These are phyloP conservation scores for Geotrichum reessii DNA, from an alignment of 1,139 yeast genomes.

Conservation along the genomic window DNA sequence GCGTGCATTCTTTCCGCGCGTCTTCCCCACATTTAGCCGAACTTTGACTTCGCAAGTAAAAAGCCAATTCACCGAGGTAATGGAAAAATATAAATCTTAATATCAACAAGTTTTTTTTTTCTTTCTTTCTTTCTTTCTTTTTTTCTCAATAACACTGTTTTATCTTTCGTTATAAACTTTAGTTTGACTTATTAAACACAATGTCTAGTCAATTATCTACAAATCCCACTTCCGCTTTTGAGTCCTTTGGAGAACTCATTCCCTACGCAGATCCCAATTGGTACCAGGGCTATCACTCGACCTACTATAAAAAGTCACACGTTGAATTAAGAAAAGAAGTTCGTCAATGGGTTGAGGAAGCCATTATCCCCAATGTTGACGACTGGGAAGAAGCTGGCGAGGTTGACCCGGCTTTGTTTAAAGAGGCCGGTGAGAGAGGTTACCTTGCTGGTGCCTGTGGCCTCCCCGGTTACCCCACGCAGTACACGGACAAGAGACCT, in stretches of 20 bases:
- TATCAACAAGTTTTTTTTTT: not conserved
- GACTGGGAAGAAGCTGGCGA: conserved; percentile 42
- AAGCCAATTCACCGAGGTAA: not conserved
- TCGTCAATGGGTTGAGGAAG: conserved; percentile 40
- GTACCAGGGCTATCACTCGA: conserved; percentile 42
- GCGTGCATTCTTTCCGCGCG: too few relatives aligned
- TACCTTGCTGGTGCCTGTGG: conserved; percentile 36
- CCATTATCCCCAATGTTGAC: conserved; percentile 38
- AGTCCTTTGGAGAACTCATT: conserved; percentile 38
- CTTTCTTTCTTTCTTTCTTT: not conserved
- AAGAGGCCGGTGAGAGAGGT: conserved; percentile 34
- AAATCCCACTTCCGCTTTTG: conserved; percentile 15
- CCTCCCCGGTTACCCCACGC: conserved; percentile 31
- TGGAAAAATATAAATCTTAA: not conserved
- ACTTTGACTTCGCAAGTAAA: not conserved
- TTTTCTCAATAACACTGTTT: not conserved
- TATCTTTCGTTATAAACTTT: not conserved
- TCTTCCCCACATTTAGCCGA: not conserved
- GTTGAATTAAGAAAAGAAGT: conserved; percentile 37
- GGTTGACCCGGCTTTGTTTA: conserved; percentile 34
- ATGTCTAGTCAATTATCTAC: not conserved
- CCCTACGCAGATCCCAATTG: conserved; percentile 43
- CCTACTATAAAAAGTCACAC: conserved; percentile 40
- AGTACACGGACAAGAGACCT: conserved; percentile 34
- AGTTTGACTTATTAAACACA: not conserved